Evolutionary conservation across 495 filamentous ascomycete species (phyloP), one percentile per base, ranked within the genome.

Genomic region (Xylaria curta): DNA sequence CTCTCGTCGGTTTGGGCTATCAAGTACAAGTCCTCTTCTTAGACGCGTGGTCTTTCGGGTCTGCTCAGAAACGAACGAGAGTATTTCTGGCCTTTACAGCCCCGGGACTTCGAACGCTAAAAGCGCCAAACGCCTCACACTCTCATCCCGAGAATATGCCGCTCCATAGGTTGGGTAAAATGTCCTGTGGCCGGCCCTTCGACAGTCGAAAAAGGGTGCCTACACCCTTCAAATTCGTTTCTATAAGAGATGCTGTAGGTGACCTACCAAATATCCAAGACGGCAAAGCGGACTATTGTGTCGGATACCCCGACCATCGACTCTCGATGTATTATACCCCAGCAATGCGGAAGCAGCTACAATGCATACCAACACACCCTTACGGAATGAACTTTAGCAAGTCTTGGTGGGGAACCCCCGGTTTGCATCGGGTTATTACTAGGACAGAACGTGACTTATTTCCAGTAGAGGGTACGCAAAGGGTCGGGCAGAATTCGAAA

Each of bases 1-100:
- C 88, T 8, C 78, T 95, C 4, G 89, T 94, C 1, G 91, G 88
- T 10, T 80, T 95, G 76, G 91, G 92, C 1, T 95, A 94, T 71
- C 92, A 95, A 75, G 82, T 87, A 0, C 85, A 90, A 69, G 79
- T 89, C 13, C 89, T 89, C 64, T 77, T 87, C 12, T 77, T 91
- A 8, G 91, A 94, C 76, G 86, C 91, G 0, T 94, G 90, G 90
- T 89, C 85, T 3, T 88, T 85, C 74, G 91, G 91, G 19, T 85
- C 87, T 17, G 80, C 88, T 0, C 92, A 94, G 78, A 78, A 75
- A 42, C 84, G 92, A 19, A 87, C 81, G 17, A 84, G 93, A 19
- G 76, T 94, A 0, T 92, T 94, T 73, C 83, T 94, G 10, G 82
- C 81, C 40, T 87, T 92, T 53, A 84, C 91, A 28, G 90, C 90